Evolutionary conservation across 768 basidiomycete species (phyloP).

Genomic region (Leccinum barrowsii): DNA sequence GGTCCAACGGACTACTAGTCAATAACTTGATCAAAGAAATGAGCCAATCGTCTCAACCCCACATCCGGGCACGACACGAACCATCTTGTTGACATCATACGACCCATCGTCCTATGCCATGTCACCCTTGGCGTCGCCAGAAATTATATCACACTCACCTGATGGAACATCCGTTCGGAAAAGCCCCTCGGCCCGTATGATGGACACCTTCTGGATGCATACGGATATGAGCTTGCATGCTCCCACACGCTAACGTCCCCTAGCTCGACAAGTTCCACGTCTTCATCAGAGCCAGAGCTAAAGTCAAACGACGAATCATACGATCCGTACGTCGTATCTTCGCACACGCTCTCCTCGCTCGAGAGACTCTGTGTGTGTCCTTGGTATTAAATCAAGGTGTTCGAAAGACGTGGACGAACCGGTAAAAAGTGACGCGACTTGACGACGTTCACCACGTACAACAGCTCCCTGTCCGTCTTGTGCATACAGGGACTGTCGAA

Average conservation of each 20-base stretch:
- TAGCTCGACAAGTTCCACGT: conserved; percentile 16
- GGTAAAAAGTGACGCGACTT: conserved; percentile 18
- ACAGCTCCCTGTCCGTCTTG: conserved; percentile 18
- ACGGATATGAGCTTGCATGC: conserved; percentile 15
- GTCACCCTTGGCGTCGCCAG: neutral
- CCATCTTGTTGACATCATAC: conserved; percentile 27
- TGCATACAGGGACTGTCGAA: conserved; percentile 24
- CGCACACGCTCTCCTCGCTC: conserved; percentile 13
- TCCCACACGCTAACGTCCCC: conserved; percentile 13
- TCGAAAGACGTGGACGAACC: conserved; percentile 11
- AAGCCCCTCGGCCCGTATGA: conserved; percentile 1
- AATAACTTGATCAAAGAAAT: conserved; percentile 14
- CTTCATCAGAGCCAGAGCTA: conserved; percentile 16
- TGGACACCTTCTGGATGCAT: neutral
- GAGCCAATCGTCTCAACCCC: conserved; percentile 1
- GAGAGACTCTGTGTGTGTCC: conserved; percentile 11
- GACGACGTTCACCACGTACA: conserved; percentile 23
- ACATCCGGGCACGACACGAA: conserved; percentile 5
- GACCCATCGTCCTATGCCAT: conserved; percentile 10
- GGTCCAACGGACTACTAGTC: conserved; percentile 26
- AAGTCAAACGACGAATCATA: conserved; percentile 12
- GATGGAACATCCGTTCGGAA: conserved; percentile 2
- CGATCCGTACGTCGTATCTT: neutral
- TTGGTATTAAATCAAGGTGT: neutral
- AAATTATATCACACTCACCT: conserved; percentile 12